These are phyloP conservation scores for Arthrobotrys entomopaga DNA, from an alignment of 2,329 filamentous ascomycete species.

Conservation along the genomic window DNA sequence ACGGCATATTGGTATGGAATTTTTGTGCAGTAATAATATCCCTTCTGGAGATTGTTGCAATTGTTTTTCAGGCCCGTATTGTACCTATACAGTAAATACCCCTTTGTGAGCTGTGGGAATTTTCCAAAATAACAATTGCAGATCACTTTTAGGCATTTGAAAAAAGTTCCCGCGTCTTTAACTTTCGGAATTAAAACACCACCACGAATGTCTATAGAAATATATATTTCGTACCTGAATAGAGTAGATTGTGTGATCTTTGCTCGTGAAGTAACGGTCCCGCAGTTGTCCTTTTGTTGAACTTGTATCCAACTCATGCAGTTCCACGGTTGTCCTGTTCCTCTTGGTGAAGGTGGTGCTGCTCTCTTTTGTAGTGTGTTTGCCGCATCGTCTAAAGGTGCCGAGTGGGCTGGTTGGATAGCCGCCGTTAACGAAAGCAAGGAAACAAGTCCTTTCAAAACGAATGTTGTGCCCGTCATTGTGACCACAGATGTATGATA, in stretches of 20 bases:
- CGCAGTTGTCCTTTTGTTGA: not conserved
- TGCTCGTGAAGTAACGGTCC: not conserved
- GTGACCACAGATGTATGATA: not conserved
- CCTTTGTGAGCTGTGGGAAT: not conserved
- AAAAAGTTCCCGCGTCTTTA: not conserved
- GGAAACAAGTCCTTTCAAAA: slow-evolving; percentile 20
- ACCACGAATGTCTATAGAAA: too few relatives aligned
- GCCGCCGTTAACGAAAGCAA: slow-evolving; percentile 21
- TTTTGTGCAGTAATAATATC: slow-evolving; percentile 4
- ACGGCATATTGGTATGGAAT: not conserved
- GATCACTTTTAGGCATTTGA: too few relatives aligned
- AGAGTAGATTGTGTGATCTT: slow-evolving; percentile 3
- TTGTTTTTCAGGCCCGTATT: slow-evolving; percentile 19
- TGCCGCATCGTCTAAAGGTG: slow-evolving; percentile 17
- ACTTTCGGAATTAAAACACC: not conserved
- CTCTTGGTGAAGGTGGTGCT: slow-evolving; percentile 2
- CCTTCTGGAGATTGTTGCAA: slow-evolving; percentile 10
- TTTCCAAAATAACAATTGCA: too few relatives aligned
- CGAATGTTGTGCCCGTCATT: slow-evolving; percentile 30
- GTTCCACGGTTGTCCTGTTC: slow-evolving; percentile 3
- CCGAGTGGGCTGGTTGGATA: slow-evolving; percentile 7
- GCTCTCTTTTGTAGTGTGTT: slow-evolving; percentile 2
- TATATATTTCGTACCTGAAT: slow-evolving; percentile 7
- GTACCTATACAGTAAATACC: not conserved
- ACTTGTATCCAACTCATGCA: slow-evolving; percentile 16